phyloP scores from a whole-genome alignment of 805 yeast genomes.

The Vanderwaltozyma verrucispora region DNA sequence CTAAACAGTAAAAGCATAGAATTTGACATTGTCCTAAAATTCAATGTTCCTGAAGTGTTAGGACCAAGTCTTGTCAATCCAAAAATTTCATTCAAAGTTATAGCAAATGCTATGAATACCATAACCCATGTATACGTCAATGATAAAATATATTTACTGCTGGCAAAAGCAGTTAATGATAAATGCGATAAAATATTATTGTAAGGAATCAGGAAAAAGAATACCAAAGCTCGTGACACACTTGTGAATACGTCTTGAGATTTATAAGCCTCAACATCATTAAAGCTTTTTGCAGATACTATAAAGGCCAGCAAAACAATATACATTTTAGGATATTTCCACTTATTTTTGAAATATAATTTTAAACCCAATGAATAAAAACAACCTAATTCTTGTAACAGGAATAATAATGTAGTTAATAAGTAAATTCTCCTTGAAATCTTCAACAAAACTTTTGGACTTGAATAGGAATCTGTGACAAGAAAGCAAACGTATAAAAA shows the following conservation, averaged over 20 bases:
- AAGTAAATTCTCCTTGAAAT: no score
- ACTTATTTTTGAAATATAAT: neutral
- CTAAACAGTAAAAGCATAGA: neutral
- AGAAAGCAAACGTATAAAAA: neutral
- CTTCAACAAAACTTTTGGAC: no score
- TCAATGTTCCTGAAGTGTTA: neutral
- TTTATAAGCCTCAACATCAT: neutral
- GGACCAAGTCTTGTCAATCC: slow-evolving; percentile 1
- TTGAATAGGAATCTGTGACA: no score
- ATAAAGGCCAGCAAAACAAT: neutral
- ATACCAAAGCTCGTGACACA: neutral
- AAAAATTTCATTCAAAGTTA: neutral
- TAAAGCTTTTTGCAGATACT: neutral
- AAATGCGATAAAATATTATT: neutral
- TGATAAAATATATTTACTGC: neutral
- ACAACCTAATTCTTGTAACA: no score
- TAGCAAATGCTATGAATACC: neutral
- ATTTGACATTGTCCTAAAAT: slow-evolving; percentile 1
- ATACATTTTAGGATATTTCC: neutral
- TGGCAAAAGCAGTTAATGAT: slow-evolving; percentile 1
- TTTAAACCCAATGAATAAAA: neutral
- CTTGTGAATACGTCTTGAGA: neutral
- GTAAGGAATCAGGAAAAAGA: neutral
- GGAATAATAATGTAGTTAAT: no score
- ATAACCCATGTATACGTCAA: slow-evolving; percentile 1